Base-by-base conservation (phyloP, 192 early-diverging fungal species). In the Backusella macrospora region DNA sequence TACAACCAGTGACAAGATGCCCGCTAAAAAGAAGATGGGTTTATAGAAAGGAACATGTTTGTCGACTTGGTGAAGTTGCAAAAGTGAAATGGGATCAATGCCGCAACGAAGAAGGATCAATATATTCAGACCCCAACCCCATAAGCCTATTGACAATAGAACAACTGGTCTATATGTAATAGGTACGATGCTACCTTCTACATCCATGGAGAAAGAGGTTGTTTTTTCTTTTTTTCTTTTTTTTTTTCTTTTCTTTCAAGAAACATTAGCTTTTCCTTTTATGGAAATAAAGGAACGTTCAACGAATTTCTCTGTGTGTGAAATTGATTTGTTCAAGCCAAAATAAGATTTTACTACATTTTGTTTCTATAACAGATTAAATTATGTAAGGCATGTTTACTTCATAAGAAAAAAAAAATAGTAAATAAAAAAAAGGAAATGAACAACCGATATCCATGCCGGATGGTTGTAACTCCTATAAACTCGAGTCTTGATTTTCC, bases 121-220 rank as follows among this genome's bases (percentile, higher is more conserved):
- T 14, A 90, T 46, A 76, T 87, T 87, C 44, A 81, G 73, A 6
- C 79, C 86, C 88, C 88, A 90, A 18, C 83, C 85, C 86, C 87
- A 90, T 48, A 87, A 68, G 37, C 88, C 88, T 44, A 88, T 80
- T 59, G 79, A 80, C 10, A 83, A 66, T 62, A 88, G 73, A 21
- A 87, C 52, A 14, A 90, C 65, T 15, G 84, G 83, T 63, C 86
- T 78, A 71, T 83, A 90, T 5, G 78, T 78, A 38, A 81, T 63
- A 5, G 88, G 86, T 37, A 90, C 26, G 52, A 73, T 38, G 15
- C 47, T 47, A 68, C 45, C 45, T 45, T 68, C 67, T 68, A 68
- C 45, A 68, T 68, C 43, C 67, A 68, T 68, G 67, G 13, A 45
- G 44, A 68, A 68, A 46, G 21, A 68, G 67, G 12, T 29, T 26